Base-by-base conservation (phyloP, 345 rosid species). In the Adansonia digitata region DNA sequence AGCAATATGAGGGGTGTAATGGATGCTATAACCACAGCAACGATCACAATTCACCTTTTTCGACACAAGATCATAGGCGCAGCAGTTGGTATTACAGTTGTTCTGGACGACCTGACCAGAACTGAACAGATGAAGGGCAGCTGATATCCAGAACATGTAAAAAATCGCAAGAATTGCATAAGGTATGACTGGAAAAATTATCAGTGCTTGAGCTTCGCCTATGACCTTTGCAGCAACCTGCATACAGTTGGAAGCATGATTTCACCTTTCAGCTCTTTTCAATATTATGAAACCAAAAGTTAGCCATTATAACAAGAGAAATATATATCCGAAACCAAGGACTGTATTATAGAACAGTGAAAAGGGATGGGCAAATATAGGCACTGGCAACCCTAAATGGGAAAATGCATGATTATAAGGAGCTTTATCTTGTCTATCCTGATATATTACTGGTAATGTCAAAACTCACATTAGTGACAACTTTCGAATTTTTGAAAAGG, bases 221-320 rank as follows among this genome's bases (percentile, higher is more conserved):
- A 95, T 88, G 72, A 95, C 94, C 83, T 95, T 95, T 17, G 98
- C 98, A 77, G 99, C 98, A 52, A 95, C 99, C 99, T 94, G 89
- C 73, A 75, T 3, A 73, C 71, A 72, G 22, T 77, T 27, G 24
- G 34, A 59, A 73, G 37, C 35, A 63, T 43, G 65, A 35, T 49
- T 20, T 56, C 40, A 52, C 49, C 22, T 57, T 53, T 71, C 24
- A 72, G 18, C 72, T 18, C 26, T 5, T 69, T 69, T 31, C 10
- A 18, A 69, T 49, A 31, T 10, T 29, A 27, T 31, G 42, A 9
- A 76, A 74, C 17, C 72, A 17, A 64, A 74, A 60, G n/a, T 55
- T 26, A 42, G n/a, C 68, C 68, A 75, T 66, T 11, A 17, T 42
- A 37, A 27, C 26, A 56, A 17, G 73, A 24, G 3, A 56, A 49